Evolutionary conservation across 2,329 filamentous ascomycete genomes (phyloP).

Genomic region (Chaetomiaceae sp.): DNA sequence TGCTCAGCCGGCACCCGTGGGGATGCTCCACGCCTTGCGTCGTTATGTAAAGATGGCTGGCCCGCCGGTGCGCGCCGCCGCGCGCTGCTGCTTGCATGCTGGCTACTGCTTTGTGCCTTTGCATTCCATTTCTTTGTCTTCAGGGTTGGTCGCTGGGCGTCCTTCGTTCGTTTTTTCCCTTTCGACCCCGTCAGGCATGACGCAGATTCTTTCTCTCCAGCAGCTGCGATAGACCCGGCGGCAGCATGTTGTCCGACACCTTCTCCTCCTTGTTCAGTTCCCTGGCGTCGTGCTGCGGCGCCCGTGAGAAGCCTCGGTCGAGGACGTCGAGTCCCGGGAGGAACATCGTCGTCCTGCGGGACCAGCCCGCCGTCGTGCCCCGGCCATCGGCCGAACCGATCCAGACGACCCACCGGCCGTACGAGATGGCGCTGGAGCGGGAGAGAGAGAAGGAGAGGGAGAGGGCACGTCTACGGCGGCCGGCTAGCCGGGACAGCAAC

Average conservation of each 20-base stretch:
- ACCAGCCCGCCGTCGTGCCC: conserved; percentile 29
- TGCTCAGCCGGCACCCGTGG: conserved; percentile 14
- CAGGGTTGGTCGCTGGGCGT: conserved; percentile 26
- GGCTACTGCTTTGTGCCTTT: conserved; percentile 1
- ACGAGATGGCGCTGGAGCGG: conserved; percentile 30
- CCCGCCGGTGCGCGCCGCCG: conserved; percentile 8
- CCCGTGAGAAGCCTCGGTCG: conserved; percentile 33
- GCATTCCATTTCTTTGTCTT: conserved; percentile 14
- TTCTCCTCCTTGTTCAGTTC: conserved; percentile 43
- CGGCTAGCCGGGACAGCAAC: conserved; percentile 27
- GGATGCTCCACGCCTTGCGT: conserved; percentile 1
- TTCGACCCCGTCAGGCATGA: conserved; percentile 15
- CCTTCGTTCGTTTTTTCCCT: conserved; percentile 14
- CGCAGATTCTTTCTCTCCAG: conserved; percentile 12
- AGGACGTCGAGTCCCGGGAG: conserved; percentile 27
- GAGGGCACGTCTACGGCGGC: conserved; percentile 12
- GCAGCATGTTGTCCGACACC: conserved; percentile 37
- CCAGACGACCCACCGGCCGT: conserved; percentile 25
- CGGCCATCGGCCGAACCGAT: conserved; percentile 26
- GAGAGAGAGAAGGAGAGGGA: conserved; percentile 18
- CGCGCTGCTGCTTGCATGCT: conserved; percentile 8
- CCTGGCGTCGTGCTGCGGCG: conserved; percentile 42
- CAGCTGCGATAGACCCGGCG: conserved; percentile 22
- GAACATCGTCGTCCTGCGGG: conserved; percentile 25
- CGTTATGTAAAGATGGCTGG: conserved; percentile 19